These are phyloP conservation scores for Fistulinella prunicolor DNA, from an alignment of 768 basidiomycete genomes.

Conservation along the genomic window DNA sequence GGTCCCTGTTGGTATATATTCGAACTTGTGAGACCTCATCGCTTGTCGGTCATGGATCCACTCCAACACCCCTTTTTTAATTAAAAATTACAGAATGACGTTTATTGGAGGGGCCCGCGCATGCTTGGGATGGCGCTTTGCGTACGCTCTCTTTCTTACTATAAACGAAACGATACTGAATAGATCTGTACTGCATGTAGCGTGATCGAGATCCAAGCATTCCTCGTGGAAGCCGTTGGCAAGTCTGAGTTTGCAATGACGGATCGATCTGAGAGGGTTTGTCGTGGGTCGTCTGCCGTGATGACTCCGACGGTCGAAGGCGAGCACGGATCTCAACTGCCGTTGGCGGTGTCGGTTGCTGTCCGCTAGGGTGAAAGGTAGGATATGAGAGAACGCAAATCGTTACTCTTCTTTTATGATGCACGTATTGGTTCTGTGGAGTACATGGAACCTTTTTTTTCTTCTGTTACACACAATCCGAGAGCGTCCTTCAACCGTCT, in stretches of 20 bases:
- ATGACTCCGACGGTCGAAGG: slow-evolving; percentile 14
- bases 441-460: no score
- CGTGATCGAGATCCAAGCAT: slow-evolving; percentile 51
- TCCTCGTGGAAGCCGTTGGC: slow-evolving; percentile 44
- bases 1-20: slow-evolving; percentile 25
- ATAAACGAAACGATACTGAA: neutral
- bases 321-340: no score
- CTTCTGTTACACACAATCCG: slow-evolving; percentile 72
- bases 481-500: slow-evolving; percentile 63
- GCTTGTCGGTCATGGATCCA: neutral
- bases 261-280: slow-evolving; percentile 23
- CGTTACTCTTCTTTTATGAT: no score
- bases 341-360: no score
- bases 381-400: no score
- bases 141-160: slow-evolving; percentile 10
- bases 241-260: slow-evolving; percentile 48
- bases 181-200: slow-evolving; percentile 16
- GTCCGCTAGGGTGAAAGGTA: no score
- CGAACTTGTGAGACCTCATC: slow-evolving; percentile 23
- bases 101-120: slow-evolving; percentile 14
- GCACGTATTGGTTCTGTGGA: no score
- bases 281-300: slow-evolving; percentile 27
- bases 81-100: slow-evolving; percentile 15
- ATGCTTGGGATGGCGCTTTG: slow-evolving; percentile 26
- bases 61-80: neutral